Evolutionary conservation across 176 grass and related monocot species (phyloP), one percentile per base, ranked within the genome.

Genomic region (Oryza meridionalis): DNA sequence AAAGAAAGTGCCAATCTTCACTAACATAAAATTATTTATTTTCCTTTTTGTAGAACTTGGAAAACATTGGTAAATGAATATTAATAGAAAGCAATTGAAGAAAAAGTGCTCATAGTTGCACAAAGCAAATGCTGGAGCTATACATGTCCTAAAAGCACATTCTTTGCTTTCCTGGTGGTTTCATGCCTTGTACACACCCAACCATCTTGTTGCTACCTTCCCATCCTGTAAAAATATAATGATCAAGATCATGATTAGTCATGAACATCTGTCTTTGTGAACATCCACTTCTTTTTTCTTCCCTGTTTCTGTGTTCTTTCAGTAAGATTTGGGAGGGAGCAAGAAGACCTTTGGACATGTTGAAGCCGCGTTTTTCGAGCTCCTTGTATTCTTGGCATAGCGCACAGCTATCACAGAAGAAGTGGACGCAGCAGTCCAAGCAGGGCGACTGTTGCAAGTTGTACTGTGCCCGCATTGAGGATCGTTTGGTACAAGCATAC

Each of bases 341-440:
- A 12, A 69, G 9, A 61, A 61, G 5, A 90, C 92, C 94, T 83
- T 85, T 76, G 79, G 58, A 9, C 92, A 97, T 89, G 77, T 93
- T 67, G 81, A 88, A 89, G 13, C 92, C 90, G 0, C 78, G 78
- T 32, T 82, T 84, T 62, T 84, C 68, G 32, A 97, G 84, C 84
- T 97, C 95, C 27, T 69, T 86, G 76, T 94, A 90, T 76, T 88
- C 85, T 65, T 97, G 95, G 76, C 76, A 86, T 45, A 97, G 85
- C 1, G 95, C 82, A 2, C 90, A 94, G 25, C 5, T 21, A 38
- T 82, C 87, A 0, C 95, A 97, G 33, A 59, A 93, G 77, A 79
- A 93, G 14, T 94, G 85, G 45, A 97, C 85, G 11, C 88, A 84
- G 69, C 86, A 93, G 72, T 94, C 95, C n/a, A 74, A 73, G 84